These are phyloP conservation scores for Calocybe cyanea DNA, from an alignment of 768 basidiomycete species.

Conservation along the genomic window DNA sequence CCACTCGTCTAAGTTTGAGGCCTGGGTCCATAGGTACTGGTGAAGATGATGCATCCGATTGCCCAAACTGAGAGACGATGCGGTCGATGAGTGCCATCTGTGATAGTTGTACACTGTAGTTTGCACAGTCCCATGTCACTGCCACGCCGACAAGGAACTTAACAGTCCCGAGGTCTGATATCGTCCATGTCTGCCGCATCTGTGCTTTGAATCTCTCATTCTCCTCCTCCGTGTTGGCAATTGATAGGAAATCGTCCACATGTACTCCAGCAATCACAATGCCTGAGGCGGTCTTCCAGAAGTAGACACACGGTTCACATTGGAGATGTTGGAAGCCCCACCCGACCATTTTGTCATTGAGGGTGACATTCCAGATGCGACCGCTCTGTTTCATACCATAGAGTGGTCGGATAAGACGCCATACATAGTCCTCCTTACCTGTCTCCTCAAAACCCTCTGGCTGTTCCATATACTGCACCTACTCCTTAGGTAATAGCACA, in stretches of 20 bases:
- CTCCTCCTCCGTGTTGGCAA: neutral
- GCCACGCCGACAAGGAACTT: neutral
- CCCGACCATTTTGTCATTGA: no score
- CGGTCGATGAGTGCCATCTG: neutral
- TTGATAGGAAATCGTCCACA: neutral
- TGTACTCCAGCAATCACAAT: no score
- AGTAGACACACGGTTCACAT: no score
- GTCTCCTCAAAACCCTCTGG: no score
- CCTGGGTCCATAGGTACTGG: slow-evolving; percentile 1
- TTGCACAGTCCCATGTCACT: neutral
- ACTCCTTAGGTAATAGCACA: neutral
- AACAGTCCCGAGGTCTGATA: neutral
- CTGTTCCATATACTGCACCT: neutral
- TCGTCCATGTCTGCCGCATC: neutral
- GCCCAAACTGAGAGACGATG: neutral
- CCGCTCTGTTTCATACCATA: no score
- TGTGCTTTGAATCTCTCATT: no score
- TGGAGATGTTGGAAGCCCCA: no score
- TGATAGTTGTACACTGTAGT: neutral
- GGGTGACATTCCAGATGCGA: no score
- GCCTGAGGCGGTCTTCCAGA: no score
- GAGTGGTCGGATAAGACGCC: no score
- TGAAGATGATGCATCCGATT: neutral
- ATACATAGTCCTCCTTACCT: no score
- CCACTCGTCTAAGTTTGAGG: neutral